Evolutionary conservation across 2,329 filamentous ascomycete genomes (phyloP).

Genomic region (Nannizziopsis barbatae): DNA sequence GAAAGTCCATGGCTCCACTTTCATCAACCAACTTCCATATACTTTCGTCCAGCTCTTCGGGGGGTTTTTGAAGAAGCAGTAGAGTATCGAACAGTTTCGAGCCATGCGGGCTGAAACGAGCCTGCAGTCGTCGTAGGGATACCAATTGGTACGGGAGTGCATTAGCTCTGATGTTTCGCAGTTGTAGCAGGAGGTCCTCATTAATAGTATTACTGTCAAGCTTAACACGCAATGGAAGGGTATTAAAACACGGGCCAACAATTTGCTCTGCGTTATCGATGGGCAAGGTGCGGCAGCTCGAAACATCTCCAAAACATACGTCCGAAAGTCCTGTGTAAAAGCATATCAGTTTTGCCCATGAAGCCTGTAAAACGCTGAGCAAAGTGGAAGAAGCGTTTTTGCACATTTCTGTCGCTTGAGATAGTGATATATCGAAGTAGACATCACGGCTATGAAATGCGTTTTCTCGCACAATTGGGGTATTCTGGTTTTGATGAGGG

Average conservation of each 20-base stretch:
- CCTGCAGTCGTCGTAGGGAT: slow-evolving; percentile 60
- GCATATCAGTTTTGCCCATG: slow-evolving; percentile 58
- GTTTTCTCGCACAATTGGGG: neutral
- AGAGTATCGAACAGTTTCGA: slow-evolving; percentile 65
- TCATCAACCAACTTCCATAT: slow-evolving; percentile 45
- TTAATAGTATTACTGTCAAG: slow-evolving; percentile 42
- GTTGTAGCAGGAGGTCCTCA: slow-evolving; percentile 45
- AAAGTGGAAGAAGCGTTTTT: slow-evolving; percentile 50
- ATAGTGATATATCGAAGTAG: slow-evolving; percentile 25
- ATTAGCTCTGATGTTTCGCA: slow-evolving; percentile 53
- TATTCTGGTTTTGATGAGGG: neutral
- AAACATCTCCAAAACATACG: slow-evolving; percentile 76
- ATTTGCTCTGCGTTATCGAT: slow-evolving; percentile 57
- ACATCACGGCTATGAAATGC: slow-evolving; percentile 1
- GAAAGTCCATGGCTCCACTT: slow-evolving; percentile 50
- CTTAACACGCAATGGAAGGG: slow-evolving; percentile 58
- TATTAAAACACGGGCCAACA: slow-evolving; percentile 89
- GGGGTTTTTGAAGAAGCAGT: slow-evolving; percentile 61
- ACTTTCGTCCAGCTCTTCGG: slow-evolving; percentile 32
- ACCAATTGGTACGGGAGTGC: slow-evolving; percentile 61
- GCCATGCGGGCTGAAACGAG: slow-evolving; percentile 36
- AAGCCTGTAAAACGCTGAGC: slow-evolving; percentile 57
- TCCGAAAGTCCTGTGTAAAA: slow-evolving; percentile 48
- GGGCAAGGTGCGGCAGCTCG: slow-evolving; percentile 61
- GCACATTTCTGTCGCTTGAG: slow-evolving; percentile 30